These are phyloP conservation scores for Pterocarpus santalinus DNA, from an alignment of 306 rosid genomes.

Conservation along the genomic window DNA sequence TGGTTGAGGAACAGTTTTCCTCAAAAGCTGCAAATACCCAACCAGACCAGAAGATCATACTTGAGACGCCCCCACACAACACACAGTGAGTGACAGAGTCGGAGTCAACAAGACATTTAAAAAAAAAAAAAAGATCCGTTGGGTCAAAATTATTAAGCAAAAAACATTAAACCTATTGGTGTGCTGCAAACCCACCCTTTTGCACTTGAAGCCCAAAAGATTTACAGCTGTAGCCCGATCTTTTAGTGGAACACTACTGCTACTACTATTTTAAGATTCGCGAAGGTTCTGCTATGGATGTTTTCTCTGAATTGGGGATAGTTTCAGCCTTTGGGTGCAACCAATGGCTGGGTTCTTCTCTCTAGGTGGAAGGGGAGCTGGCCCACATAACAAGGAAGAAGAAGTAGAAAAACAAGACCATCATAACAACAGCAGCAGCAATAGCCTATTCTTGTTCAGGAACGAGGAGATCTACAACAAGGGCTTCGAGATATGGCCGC, in stretches of 20 bases:
- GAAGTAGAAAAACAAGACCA: constrained; percentile 27
- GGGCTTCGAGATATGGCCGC: constrained; percentile 94
- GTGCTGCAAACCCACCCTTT: neutral
- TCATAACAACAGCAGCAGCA: constrained; percentile 15
- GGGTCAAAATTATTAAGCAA: constrained; percentile 53
- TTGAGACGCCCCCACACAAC: constrained; percentile 42
- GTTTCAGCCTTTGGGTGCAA: constrained; percentile 66
- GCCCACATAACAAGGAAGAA: constrained; percentile 47
- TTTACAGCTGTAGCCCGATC: constrained; percentile 47
- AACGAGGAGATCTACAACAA: constrained; percentile 84
- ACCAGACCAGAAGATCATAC: constrained; percentile 52
- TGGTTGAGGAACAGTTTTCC: constrained; percentile 26
- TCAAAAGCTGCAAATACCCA: constrained; percentile 65
- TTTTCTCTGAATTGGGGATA: constrained; percentile 62
- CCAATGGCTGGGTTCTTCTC: constrained; percentile 92
- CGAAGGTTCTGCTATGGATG: constrained; percentile 79
- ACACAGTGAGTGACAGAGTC: constrained; percentile 22
- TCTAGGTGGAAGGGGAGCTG: constrained; percentile 70
- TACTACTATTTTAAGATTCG: constrained; percentile 43
- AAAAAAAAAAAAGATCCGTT: neutral
- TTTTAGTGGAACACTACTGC: neutral
- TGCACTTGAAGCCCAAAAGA: constrained; percentile 34
- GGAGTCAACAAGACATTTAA: neutral
- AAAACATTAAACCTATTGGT: neutral
- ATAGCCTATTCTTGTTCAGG: constrained; percentile 58